Conservation (phyloP, 2,329 filamentous ascomycete genomes). For the Clarireedia sp. region DNA sequence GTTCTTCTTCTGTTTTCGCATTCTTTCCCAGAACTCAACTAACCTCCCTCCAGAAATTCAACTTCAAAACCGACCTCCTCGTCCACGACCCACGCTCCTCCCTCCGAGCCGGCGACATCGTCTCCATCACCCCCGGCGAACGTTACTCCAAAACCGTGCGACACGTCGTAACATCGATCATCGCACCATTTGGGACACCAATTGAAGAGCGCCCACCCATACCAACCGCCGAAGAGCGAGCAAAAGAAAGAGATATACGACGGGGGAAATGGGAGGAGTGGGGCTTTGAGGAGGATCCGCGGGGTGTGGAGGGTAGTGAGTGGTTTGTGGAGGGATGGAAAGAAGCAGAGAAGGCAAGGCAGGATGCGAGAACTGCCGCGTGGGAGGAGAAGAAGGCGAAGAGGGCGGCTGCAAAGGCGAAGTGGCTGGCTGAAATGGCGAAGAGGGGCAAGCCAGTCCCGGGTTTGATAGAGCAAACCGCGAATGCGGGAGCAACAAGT, state of each 20-base stretch:
- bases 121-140: constrained; percentile 61
- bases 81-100: constrained; percentile 74
- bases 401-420: background rate
- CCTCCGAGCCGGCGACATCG: constrained; percentile 65
- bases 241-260: constrained; percentile 52
- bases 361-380: background rate
- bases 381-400: background rate
- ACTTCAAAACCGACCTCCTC: constrained; percentile 55
- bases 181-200: constrained; percentile 60
- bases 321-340: constrained; percentile 1
- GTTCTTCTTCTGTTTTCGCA: background rate
- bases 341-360: constrained; percentile 17
- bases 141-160: constrained; percentile 58
- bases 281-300: constrained; percentile 11
- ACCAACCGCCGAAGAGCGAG: constrained; percentile 55
- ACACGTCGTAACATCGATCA: constrained; percentile 67
- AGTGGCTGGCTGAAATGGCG: no score
- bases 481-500: background rate
- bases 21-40: background rate
- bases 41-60: constrained; percentile 49
- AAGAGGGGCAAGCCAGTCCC: no score
- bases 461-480: background rate
- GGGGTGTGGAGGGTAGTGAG: constrained; percentile 1
- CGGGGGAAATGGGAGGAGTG: constrained; percentile 35
- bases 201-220: constrained; percentile 58